Evolutionary conservation across 305 asterid genomes (phyloP).

Genomic region (Andrographis paniculata): DNA sequence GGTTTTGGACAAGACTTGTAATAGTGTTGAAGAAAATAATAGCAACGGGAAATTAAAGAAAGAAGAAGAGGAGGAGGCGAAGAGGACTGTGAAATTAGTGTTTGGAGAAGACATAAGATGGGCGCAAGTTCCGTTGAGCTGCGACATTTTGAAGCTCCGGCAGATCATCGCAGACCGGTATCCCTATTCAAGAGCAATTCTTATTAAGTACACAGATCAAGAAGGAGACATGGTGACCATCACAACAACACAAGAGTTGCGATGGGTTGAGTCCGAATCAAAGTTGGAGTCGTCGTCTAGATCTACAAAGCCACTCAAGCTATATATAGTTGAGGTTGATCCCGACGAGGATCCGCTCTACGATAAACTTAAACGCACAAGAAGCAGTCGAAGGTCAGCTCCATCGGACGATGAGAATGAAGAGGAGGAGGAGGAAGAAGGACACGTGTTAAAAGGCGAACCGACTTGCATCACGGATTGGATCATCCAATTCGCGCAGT

Average conservation of each 20-base stretch:
- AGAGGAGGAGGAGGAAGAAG: not conserved
- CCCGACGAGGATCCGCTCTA: not conserved
- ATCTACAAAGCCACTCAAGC: not conserved
- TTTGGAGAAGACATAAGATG: constrained; percentile 1
- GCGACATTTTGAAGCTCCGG: constrained; percentile 1
- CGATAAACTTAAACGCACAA: not conserved
- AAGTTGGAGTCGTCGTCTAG: too few species aligned
- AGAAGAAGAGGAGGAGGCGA: not conserved
- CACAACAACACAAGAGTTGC: not conserved
- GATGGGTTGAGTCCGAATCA: not conserved
- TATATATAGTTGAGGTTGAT: not conserved
- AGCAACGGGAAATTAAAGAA: too few species aligned
- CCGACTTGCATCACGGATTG: constrained; percentile 61
- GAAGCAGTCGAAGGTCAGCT: not conserved
- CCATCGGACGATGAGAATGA: not conserved
- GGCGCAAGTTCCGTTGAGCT: not conserved
- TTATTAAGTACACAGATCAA: not conserved
- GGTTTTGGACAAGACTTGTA: too few species aligned
- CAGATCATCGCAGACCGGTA: not conserved
- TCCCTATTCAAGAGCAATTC: not conserved
- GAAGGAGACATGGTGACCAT: not conserved
- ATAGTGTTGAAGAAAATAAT: not conserved
- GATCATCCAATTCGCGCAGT: constrained; percentile 75
- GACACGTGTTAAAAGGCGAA: not conserved
- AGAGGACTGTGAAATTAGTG: not conserved